A percentile compares a stretch with the other conserved stretches of the same genome.
phyloP scores from a whole-genome alignment of 306 rosid genomes.

The Corylus americana region DNA sequence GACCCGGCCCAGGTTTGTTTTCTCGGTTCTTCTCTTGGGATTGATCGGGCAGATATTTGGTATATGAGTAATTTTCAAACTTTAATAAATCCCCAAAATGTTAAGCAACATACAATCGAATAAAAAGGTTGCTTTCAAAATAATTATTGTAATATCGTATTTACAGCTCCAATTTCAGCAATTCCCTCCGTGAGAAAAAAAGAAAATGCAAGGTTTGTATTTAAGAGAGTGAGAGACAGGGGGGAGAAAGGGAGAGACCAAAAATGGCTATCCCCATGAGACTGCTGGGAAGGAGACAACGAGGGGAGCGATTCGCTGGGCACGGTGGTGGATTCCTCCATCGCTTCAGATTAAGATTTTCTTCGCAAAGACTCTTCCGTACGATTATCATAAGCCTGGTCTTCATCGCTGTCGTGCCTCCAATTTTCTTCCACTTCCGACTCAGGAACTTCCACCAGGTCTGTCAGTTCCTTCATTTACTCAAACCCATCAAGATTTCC shows the following conservation, averaged over 20 bases:
- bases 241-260: not conserved
- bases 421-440: conserved; percentile 70
- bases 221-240: too few relatives aligned
- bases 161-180: too few relatives aligned
- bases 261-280: not conserved
- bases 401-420: conserved; percentile 63
- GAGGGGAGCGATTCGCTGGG: not conserved
- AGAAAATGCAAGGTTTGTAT: too few relatives aligned
- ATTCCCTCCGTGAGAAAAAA: too few relatives aligned
- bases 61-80: too few relatives aligned
- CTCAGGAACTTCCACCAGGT: conserved; percentile 61
- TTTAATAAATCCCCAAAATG: too few relatives aligned
- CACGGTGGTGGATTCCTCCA: conserved; percentile 21
- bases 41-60: too few relatives aligned
- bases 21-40: too few relatives aligned
- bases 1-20: too few relatives aligned
- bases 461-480: not conserved
- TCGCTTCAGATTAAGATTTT: conserved; percentile 22
- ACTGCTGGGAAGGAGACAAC: conserved; percentile 34
- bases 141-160: too few relatives aligned
- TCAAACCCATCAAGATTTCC: not conserved
- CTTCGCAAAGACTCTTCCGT: conserved; percentile 44
- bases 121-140: too few relatives aligned
- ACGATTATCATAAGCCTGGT: conserved; percentile 43
- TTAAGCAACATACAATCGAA: too few relatives aligned